phyloP scores from a whole-genome alignment of 2,329 filamentous ascomycete genomes.

The Ophiostoma himal-ulmi region DNA sequence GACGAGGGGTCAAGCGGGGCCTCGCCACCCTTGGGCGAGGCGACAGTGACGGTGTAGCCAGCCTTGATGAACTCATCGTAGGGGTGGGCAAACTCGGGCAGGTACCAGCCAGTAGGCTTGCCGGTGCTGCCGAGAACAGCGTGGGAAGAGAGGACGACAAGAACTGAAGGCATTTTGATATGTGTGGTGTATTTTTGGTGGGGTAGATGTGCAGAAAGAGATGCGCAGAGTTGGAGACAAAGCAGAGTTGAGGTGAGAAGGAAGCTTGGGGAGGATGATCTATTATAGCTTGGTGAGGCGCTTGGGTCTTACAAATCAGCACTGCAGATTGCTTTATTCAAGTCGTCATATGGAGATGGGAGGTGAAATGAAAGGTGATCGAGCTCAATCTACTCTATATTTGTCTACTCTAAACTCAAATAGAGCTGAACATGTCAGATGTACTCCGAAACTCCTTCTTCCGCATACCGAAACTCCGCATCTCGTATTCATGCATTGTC shows the following conservation, averaged over 20 bases:
- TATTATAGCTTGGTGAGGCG: neutral
- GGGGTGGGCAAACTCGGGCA: constrained; percentile 62
- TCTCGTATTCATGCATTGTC: no score
- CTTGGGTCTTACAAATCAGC: constrained; percentile 7
- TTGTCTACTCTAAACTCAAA: neutral
- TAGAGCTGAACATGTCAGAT: no score
- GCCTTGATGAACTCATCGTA: constrained; percentile 49
- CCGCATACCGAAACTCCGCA: no score
- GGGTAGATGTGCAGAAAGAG: neutral
- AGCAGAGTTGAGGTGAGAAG: neutral
- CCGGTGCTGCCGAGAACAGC: constrained; percentile 44
- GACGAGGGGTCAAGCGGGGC: constrained; percentile 57
- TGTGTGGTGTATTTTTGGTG: neutral
- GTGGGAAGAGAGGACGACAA: constrained; percentile 65
- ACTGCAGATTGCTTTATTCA: neutral
- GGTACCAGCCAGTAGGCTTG: constrained; percentile 63
- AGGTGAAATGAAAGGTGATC: neutral
- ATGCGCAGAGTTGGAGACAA: neutral
- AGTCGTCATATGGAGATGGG: neutral
- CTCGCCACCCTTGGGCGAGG: constrained; percentile 57
- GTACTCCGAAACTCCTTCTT: no score
- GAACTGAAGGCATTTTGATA: constrained; percentile 46
- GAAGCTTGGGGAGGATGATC: neutral
- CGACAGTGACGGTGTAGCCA: constrained; percentile 50
- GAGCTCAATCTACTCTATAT: neutral